phyloP scores from a whole-genome alignment of 2,329 filamentous ascomycete genomes.

The Purpureocillium takamizusanense region DNA sequence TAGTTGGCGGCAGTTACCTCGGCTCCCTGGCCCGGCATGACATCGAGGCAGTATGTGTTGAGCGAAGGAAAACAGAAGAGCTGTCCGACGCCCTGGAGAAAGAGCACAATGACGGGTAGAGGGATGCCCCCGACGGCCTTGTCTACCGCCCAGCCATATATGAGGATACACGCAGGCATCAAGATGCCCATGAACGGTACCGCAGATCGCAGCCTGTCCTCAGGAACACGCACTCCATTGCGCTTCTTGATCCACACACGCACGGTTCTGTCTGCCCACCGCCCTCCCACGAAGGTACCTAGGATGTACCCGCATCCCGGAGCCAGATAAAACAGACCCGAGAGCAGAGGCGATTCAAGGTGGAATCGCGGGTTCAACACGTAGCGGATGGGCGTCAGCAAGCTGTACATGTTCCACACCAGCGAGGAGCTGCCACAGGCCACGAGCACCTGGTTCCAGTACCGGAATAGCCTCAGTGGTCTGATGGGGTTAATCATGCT shows the following conservation, averaged over 20 bases:
- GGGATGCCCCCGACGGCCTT: conserved; percentile 41
- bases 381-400: conserved; percentile 60
- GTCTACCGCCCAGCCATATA: conserved; percentile 49
- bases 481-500: conserved; percentile 58
- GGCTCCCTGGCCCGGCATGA: conserved; percentile 59
- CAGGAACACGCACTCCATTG: conserved; percentile 50
- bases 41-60: conserved; percentile 76
- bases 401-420: conserved; percentile 62
- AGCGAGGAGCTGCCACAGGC: conserved; percentile 50
- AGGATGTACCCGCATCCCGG: conserved; percentile 62
- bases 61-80: conserved; percentile 67
- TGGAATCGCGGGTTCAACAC: conserved; percentile 67
- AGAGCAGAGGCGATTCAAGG: conserved; percentile 55
- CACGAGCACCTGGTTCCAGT: conserved; percentile 58
- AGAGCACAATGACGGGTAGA: conserved; percentile 63
- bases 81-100: conserved; percentile 64
- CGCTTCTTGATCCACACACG: conserved; percentile 54
- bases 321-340: conserved; percentile 65
- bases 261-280: conserved; percentile 59
- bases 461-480: conserved; percentile 54
- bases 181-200: conserved; percentile 46
- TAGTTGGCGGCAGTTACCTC: conserved; percentile 79
- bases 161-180: conserved; percentile 53
- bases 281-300: conserved; percentile 63
- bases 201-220: conserved; percentile 57